phyloP scores from a whole-genome alignment of 139 green algal species.

The Chlamydomonas incerta region DNA sequence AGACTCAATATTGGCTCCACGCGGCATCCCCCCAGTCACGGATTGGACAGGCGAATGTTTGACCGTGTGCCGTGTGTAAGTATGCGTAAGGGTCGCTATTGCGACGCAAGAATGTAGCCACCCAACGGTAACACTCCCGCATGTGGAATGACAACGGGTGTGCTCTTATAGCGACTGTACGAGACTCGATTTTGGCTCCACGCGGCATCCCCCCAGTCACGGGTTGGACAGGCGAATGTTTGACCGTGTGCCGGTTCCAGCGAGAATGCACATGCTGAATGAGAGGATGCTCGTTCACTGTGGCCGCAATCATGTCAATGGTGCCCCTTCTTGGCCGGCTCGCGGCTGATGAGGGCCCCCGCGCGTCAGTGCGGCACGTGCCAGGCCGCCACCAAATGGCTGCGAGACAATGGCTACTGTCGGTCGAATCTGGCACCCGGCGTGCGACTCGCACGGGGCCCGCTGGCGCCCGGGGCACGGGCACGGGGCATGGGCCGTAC shows the following conservation, averaged over 20 bases:
- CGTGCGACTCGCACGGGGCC: no score
- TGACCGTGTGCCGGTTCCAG: not conserved
- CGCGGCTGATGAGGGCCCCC: no score
- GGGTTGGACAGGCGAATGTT: not conserved
- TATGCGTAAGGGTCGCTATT: no score
- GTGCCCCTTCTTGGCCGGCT: no score
- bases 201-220: slow-evolving; percentile 12
- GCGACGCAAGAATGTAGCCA: not conserved
- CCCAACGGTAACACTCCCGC: not conserved
- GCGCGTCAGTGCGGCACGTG: no score
- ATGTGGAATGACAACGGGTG: not conserved
- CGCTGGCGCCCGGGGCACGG: no score
- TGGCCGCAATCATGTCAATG: not conserved
- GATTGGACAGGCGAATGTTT: not conserved
- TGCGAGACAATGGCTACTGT: no score
- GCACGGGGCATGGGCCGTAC: not conserved
- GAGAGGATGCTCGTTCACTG: no score
- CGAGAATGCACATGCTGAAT: no score
- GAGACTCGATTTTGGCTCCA: not conserved
- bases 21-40: not conserved
- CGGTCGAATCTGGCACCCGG: no score
- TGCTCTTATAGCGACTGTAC: not conserved
- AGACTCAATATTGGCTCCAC: not conserved
- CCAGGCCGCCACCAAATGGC: no score
- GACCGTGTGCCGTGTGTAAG: not conserved